Evolutionary conservation across 176 grass and related monocot genomes (phyloP), one percentile per base, ranked within the genome.

Genomic region (Phoenix roebelenii): DNA sequence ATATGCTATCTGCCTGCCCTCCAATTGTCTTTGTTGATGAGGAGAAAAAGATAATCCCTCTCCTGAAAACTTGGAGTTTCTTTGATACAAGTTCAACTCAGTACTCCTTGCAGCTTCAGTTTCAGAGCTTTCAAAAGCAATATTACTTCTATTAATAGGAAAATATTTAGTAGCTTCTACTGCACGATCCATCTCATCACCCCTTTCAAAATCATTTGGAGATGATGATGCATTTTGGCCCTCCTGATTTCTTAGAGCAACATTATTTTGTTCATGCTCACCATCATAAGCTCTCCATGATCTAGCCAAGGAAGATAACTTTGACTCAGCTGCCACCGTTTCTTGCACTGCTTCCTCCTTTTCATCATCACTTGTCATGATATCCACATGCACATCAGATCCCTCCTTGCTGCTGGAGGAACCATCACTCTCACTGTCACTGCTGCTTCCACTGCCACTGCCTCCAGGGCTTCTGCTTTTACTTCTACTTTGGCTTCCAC

Each of bases 321-420:
- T 90, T 72, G 86, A 63, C 71, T 82, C 86, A 52, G 80, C 67
- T 65, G 59, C 72, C 69, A 79, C 50, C 62, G 69, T 73, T 72
- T 72, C 73, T 10, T 51, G 68, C 54, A 77, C 23, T 63, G 58
- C 75, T 66, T 78, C 69, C 69, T 73, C 59, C 72, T 82, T 82
- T 23, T 89, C 88, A 74, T 89, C 74, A 58, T 93, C 92, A 59
- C 81, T 97, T 68, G 83, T 84, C 25, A 60, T 72, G 59, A 98
- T 98, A 70, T 98, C 89, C 35, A 98, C 87, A 82, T 81, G 73
- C 60, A 83, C 84, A 67, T 98, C 89, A 79, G 85, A 90, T 59
- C 68, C 94, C 79, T 98, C 94, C 35, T 92, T 90, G 64, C 84
- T 86, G 70, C 81, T 88, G 24, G 93, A 89, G 51, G 88, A 90